Evolutionary conservation across 805 yeast genomes (phyloP).

Genomic region (Cephaloascus albidus): DNA sequence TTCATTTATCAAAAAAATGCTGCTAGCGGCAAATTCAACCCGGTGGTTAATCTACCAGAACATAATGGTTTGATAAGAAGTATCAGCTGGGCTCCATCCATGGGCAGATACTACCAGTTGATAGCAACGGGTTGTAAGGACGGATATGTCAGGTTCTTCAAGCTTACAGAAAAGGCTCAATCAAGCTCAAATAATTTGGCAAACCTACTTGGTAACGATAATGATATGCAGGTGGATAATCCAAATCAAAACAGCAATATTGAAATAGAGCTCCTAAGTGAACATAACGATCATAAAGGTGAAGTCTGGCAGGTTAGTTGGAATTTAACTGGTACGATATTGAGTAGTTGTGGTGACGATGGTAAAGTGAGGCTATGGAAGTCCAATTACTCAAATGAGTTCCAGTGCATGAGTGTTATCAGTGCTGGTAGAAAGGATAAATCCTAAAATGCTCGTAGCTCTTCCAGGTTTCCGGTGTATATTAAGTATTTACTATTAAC

Average conservation of each 20-base stretch:
- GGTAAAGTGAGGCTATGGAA: slow-evolving; percentile 91
- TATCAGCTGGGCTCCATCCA: slow-evolving; percentile 93
- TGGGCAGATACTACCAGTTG: slow-evolving; percentile 82
- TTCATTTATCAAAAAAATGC: slow-evolving; percentile 49
- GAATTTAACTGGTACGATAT: slow-evolving; percentile 88
- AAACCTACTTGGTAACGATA: neutral
- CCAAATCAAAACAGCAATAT: slow-evolving; percentile 8
- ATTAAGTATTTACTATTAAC: too few species aligned
- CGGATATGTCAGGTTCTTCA: slow-evolving; percentile 82
- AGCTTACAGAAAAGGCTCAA: slow-evolving; percentile 39
- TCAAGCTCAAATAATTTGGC: slow-evolving; percentile 5
- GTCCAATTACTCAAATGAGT: slow-evolving; percentile 73
- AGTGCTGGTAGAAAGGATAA: neutral
- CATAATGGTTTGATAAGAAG: slow-evolving; percentile 83
- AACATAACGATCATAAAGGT: slow-evolving; percentile 67
- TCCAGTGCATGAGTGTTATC: slow-evolving; percentile 85
- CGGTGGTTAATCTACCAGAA: slow-evolving; percentile 64
- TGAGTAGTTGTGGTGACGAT: slow-evolving; percentile 93
- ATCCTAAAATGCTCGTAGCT: too few species aligned
- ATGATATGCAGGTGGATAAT: slow-evolving; percentile 1
- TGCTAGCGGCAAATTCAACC: slow-evolving; percentile 38
- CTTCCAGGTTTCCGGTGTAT: too few species aligned
- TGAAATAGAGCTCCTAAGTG: slow-evolving; percentile 52
- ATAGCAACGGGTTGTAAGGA: slow-evolving; percentile 96
- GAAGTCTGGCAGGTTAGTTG: slow-evolving; percentile 97